These are phyloP conservation scores for Crithidia fasciculata DNA, from an alignment of 208 protist species.

Conservation along the genomic window DNA sequence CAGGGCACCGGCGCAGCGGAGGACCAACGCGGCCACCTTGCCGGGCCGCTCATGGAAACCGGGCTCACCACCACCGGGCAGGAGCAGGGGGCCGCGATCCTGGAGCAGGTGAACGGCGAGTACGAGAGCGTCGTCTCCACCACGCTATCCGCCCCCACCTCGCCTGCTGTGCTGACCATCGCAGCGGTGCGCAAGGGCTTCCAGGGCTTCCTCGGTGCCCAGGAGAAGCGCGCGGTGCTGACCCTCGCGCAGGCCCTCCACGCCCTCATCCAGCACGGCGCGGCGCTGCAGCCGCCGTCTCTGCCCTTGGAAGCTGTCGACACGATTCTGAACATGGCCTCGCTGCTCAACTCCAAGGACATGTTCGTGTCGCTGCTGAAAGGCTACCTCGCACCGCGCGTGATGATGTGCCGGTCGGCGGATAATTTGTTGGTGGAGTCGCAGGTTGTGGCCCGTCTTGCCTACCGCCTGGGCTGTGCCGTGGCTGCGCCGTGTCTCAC, in stretches of 20 bases:
- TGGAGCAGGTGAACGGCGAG: conserved; percentile 34
- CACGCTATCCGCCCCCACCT: conserved; percentile 26
- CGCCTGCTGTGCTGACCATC: conserved; percentile 34
- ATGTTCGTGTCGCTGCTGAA: conserved; percentile 64
- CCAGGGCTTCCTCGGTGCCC: conserved; percentile 54
- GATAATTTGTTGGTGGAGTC: conserved; percentile 51
- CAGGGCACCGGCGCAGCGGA: conserved; percentile 3
- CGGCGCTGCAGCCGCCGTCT: conserved; percentile 13
- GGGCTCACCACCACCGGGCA: conserved; percentile 25
- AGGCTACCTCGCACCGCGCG: conserved; percentile 52
- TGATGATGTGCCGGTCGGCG: conserved; percentile 40
- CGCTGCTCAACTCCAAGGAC: conserved; percentile 64
- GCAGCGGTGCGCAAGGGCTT: conserved; percentile 55
- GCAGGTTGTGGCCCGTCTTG: conserved; percentile 56
- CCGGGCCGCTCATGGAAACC: conserved; percentile 28
- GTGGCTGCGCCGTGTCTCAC: conserved; percentile 50
- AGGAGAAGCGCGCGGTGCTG: conserved; percentile 48
- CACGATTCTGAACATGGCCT: conserved; percentile 73
- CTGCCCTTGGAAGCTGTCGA: conserved; percentile 48
- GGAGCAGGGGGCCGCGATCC: conserved; percentile 15
- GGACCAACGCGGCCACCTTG: conserved; percentile 1
- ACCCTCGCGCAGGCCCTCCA: conserved; percentile 68
- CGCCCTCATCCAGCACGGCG: conserved; percentile 33
- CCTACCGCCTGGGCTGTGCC: conserved; percentile 50
- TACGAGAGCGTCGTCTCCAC: conserved; percentile 28